These are phyloP conservation scores for Cyclostephanos tholiformis DNA, from an alignment of 108 stramenopile genomes.

Conservation along the genomic window DNA sequence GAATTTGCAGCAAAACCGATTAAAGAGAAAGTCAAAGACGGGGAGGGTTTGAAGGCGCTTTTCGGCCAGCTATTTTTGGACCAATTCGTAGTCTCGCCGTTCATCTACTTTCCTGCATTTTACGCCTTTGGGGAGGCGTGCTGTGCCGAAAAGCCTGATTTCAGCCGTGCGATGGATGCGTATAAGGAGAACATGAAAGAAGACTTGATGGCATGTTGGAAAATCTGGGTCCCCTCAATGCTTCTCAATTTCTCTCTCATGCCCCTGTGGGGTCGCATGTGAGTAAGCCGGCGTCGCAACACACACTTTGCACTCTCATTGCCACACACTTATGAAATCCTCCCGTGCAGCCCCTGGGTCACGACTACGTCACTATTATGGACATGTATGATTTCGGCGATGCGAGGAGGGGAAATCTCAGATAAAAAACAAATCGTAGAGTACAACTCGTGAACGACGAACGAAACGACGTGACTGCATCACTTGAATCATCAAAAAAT, in stretches of 20 bases:
- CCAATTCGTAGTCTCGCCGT: constrained; percentile 82
- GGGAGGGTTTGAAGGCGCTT: constrained; percentile 54
- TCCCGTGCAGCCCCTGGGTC: constrained; percentile 56
- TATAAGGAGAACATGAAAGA: constrained; percentile 78
- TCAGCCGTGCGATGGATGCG: constrained; percentile 51
- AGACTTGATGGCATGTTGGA: constrained; percentile 81
- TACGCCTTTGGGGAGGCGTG: constrained; percentile 83
- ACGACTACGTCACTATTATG: constrained; percentile 79
- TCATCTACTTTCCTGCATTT: constrained; percentile 93
- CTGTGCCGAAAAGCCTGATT: constrained; percentile 58
- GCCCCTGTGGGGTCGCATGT: constrained; percentile 86
- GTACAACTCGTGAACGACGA: too few species aligned
- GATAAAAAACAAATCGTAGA: background rate
- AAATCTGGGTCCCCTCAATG: constrained; percentile 86
- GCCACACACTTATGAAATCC: too few species aligned
- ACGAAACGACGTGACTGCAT: too few species aligned
- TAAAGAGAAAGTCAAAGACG: constrained; percentile 77
- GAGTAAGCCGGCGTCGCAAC: too few species aligned
- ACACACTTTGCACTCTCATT: too few species aligned
- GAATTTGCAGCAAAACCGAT: constrained; percentile 71
- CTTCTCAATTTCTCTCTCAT: constrained; percentile 88
- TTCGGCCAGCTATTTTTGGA: constrained; percentile 65
- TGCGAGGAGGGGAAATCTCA: constrained; percentile 68
- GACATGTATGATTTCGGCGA: constrained; percentile 84
- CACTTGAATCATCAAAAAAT: too few species aligned